Conservation (phyloP, 371 early-diverging fungal species). For the Zychaea mexicana region DNA sequence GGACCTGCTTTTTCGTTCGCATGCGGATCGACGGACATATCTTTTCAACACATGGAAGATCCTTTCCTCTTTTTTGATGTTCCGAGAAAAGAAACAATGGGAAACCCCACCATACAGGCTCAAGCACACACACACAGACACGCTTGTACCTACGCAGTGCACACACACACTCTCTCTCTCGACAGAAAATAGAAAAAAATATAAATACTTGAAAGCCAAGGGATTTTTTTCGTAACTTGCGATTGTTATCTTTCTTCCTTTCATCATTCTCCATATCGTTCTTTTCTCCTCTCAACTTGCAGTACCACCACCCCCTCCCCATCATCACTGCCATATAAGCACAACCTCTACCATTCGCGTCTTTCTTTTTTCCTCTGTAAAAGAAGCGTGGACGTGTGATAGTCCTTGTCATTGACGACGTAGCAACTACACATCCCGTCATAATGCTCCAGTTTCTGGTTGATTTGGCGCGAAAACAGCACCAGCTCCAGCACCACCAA, state of each 20-base stretch:
- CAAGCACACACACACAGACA: no score
- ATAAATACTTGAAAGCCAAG: no score
- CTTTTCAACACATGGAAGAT: constrained; percentile 11
- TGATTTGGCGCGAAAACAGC: background rate
- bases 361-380: background rate
- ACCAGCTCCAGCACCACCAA: background rate
- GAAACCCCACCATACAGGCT: background rate
- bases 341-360: background rate
- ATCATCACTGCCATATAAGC: background rate
- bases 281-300: background rate
- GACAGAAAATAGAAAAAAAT: no score
- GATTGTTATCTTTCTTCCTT: background rate
- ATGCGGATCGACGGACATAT: constrained; percentile 13
- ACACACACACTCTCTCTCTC: no score
- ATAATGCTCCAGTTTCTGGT: background rate
- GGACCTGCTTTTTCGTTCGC: background rate
- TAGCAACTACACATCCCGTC: no score
- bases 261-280: background rate
- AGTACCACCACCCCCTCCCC: background rate
- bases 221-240: background rate
- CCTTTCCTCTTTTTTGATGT: constrained; percentile 6
- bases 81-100: constrained; percentile 15
- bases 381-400: no score
- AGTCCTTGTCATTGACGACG: no score
- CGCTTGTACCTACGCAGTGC: no score